These are phyloP conservation scores for Leccinum longicurvipes DNA, from an alignment of 768 basidiomycete genomes.

Conservation along the genomic window DNA sequence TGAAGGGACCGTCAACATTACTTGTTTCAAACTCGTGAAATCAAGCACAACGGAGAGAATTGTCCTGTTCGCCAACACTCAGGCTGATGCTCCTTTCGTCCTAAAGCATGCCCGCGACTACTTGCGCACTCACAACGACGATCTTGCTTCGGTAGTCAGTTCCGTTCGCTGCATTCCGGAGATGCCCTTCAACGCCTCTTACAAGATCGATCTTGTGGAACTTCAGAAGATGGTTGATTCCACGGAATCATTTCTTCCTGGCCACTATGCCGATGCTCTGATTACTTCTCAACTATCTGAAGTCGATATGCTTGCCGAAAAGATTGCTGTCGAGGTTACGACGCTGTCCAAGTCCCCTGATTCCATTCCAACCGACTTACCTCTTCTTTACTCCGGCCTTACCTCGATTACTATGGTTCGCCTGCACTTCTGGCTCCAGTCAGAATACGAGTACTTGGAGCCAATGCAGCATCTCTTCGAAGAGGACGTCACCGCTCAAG, in stretches of 20 bases:
- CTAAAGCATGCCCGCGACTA: conserved; percentile 13
- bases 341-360: conserved; percentile 24
- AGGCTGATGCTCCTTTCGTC: conserved; percentile 7
- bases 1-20: conserved; percentile 5
- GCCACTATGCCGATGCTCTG: conserved; percentile 3
- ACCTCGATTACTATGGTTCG: conserved; percentile 28
- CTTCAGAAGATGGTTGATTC: conserved; percentile 14
- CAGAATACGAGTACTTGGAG: conserved; percentile 30
- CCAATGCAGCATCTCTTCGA: conserved; percentile 29
- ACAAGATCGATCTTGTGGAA: conserved; percentile 13
- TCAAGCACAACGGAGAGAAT: conserved; percentile 5
- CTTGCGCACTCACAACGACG: conserved; percentile 4
- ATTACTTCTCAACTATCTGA: conserved; percentile 13
- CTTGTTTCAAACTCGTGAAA: conserved; percentile 13
- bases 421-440: conserved; percentile 34
- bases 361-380: conserved; percentile 28
- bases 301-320: conserved; percentile 29
- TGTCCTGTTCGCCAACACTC: conserved; percentile 5
- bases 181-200: conserved; percentile 15
- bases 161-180: conserved; percentile 11
- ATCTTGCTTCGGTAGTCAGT: conserved; percentile 9
- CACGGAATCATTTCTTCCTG: conserved; percentile 2
- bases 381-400: conserved; percentile 33
- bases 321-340: conserved; percentile 32
- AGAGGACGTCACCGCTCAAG: conserved; percentile 27